Percentiles rank a stretch among this genome's conserved stretches.
These are phyloP conservation scores for Coelastrella sp. DNA, from an alignment of 139 green algal species.

Conservation along the genomic window DNA sequence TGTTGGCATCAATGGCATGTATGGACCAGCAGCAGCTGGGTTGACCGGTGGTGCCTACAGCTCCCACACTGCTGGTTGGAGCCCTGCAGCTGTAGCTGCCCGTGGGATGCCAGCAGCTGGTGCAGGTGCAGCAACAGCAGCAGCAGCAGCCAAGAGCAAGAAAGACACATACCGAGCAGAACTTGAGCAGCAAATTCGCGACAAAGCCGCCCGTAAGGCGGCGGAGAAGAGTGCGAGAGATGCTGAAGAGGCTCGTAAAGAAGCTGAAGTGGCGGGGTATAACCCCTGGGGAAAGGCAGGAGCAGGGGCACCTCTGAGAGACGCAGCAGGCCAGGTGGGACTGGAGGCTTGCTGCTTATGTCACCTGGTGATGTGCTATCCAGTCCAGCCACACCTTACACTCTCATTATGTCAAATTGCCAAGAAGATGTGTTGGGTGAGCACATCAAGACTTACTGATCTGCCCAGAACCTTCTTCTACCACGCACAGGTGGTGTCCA, in stretches of 20 bases:
- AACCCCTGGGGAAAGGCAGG: constrained; percentile 26
- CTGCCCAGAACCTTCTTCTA: no score
- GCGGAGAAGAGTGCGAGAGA: constrained; percentile 2
- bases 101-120: not conserved
- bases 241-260: constrained; percentile 35
- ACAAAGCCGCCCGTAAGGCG: constrained; percentile 29
- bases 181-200: constrained; percentile 47
- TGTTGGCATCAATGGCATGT: not conserved
- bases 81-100: not conserved
- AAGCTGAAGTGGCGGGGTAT: constrained; percentile 21
- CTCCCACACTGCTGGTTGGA: not conserved
- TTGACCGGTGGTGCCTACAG: no score
- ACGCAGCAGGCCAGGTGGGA: constrained; percentile 21
- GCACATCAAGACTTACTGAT: no score
- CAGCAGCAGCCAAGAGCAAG: constrained; percentile 4
- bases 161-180: constrained; percentile 38
- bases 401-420: no score
- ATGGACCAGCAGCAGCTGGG: not conserved
- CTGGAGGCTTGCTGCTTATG: not conserved
- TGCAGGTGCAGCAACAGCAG: constrained; percentile 5
- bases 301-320: constrained; percentile 23
- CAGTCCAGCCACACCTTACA: no score
- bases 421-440: not conserved
- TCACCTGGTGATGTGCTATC: no score
- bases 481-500: not conserved